Percentiles rank a stretch among this genome's conserved stretches.
Evolutionary conservation across 1,139 yeast species (phyloP).

Genomic region (Pneumocystis carinii): DNA sequence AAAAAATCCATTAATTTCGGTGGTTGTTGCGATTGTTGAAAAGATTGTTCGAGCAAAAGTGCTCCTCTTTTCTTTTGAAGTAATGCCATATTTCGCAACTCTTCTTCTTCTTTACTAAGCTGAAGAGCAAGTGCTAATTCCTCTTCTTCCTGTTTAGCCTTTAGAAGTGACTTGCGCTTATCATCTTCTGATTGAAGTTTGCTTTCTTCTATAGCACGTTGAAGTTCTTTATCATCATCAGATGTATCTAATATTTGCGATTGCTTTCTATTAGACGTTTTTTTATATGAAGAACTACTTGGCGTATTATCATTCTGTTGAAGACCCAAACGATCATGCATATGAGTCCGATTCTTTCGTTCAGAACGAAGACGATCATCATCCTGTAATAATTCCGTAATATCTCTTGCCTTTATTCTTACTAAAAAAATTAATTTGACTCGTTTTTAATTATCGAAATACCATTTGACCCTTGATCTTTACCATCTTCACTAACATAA

Average conservation of each 20-base stretch:
- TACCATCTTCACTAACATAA: slow-evolving; percentile 61
- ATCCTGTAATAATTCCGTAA: slow-evolving; percentile 63
- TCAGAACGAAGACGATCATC: slow-evolving; percentile 72
- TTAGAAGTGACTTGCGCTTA: slow-evolving; percentile 37
- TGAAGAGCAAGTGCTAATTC: slow-evolving; percentile 70
- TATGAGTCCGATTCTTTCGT: slow-evolving; percentile 27
- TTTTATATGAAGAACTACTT: slow-evolving; percentile 1
- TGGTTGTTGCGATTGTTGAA: slow-evolving; percentile 28
- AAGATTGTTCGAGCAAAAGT: slow-evolving; percentile 20
- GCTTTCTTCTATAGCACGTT: slow-evolving; percentile 70
- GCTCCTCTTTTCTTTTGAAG: slow-evolving; percentile 23
- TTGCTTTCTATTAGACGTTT: not conserved
- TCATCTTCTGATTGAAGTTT: slow-evolving; percentile 78
- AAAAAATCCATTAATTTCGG: slow-evolving; percentile 48
- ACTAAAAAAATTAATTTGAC: slow-evolving; percentile 23
- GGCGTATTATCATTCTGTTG: slow-evolving; percentile 3
- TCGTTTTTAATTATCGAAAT: not conserved
- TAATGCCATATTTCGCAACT: slow-evolving; percentile 21
- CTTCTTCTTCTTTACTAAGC: slow-evolving; percentile 79
- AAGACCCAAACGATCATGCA: slow-evolving; percentile 16
- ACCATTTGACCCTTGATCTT: slow-evolving; percentile 72
- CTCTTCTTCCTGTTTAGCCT: slow-evolving; percentile 35
- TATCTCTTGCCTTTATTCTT: slow-evolving; percentile 81
- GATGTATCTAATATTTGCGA: slow-evolving; percentile 11
- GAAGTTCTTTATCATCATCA: slow-evolving; percentile 67